phyloP scores from a whole-genome alignment of 495 filamentous ascomycete genomes.

The Pyronema omphalodes region DNA sequence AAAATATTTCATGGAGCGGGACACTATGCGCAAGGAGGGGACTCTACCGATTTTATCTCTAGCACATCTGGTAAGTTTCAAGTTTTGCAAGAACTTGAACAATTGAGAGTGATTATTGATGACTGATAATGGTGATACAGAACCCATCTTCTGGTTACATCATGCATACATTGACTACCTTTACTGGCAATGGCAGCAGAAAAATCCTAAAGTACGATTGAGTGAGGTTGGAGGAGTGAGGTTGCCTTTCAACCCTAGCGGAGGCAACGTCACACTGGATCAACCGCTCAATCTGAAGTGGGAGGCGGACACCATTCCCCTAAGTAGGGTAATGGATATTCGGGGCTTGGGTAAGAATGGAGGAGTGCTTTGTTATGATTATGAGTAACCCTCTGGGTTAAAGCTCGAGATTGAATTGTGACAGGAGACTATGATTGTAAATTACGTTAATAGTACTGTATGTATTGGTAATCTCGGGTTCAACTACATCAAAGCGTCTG shows the following conservation, averaged over 20 bases:
- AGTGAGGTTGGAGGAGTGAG: neutral
- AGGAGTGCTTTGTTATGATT: neutral
- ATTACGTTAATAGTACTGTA: no score
- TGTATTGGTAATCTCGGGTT: no score
- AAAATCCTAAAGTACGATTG: constrained; percentile 4
- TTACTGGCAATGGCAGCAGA: constrained; percentile 35
- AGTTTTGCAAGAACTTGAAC: neutral
- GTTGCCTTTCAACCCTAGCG: neutral
- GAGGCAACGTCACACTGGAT: neutral
- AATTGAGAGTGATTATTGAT: neutral
- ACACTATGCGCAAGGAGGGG: constrained; percentile 1
- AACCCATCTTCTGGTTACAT: constrained; percentile 37
- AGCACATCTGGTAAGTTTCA: neutral
- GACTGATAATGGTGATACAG: constrained; percentile 14
- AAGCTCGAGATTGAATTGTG: no score
- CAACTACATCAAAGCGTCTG: no score
- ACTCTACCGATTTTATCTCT: constrained; percentile 3
- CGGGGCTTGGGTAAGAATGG: neutral
- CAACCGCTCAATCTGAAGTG: neutral
- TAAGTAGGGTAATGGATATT: constrained; percentile 1
- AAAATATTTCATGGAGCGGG: neutral
- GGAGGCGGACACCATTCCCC: neutral
- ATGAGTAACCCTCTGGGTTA: neutral
- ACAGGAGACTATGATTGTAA: no score
- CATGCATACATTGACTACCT: constrained; percentile 34